Conservation (phyloP, 257 asterid genomes). For the Solanum sejunctum region DNA sequence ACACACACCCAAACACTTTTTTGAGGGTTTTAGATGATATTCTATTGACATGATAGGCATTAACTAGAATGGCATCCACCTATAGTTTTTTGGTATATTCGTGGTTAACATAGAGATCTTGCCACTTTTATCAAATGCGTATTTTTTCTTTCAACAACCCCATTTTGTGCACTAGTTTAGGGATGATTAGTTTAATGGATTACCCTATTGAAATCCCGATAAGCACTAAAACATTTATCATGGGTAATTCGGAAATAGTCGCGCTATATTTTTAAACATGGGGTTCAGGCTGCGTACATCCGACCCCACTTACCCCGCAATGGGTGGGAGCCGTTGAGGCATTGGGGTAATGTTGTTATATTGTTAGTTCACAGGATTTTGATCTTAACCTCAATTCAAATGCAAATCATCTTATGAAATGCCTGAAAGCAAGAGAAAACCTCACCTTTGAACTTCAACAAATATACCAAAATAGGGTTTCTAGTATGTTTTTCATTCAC, state of each 20-base stretch:
- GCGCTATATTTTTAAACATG: no score
- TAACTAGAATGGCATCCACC: no score
- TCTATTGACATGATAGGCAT: no score
- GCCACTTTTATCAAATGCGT: background rate
- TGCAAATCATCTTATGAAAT: background rate
- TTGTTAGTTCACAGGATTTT: background rate
- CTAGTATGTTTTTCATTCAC: no score
- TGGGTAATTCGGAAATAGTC: no score
- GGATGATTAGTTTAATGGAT: background rate
- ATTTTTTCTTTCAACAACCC: background rate
- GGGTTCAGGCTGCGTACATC: no score
- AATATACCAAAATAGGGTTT: no score
- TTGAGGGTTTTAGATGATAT: background rate
- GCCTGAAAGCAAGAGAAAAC: background rate
- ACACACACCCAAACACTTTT: background rate
- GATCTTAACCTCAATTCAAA: background rate
- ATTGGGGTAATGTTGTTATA: no score
- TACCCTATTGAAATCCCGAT: background rate
- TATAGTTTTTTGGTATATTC: no score
- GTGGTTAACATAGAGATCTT: background rate
- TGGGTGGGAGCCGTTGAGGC: no score
- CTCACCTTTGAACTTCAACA: background rate
- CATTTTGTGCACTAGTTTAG: no score
- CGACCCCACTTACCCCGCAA: no score
- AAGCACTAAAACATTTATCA: background rate